Base-by-base conservation (phyloP, 2,329 filamentous ascomycete species). In the Fusarium sp. region DNA sequence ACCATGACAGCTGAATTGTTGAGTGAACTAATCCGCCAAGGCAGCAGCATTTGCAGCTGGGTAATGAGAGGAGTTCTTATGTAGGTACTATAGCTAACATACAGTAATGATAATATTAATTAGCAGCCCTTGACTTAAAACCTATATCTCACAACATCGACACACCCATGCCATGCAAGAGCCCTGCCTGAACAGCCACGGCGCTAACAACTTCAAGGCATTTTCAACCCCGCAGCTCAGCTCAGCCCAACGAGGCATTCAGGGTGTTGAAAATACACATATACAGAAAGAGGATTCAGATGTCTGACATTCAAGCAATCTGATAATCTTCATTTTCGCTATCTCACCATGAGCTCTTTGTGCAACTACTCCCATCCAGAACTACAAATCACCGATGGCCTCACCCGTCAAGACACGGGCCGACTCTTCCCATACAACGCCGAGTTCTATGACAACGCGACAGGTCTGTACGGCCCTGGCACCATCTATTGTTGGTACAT, bases 281-380 rank as follows among this genome's bases (percentile, higher is more conserved):
- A n/a, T 10, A 28, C 33, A 6, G 44, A 22, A 41, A 10, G 18
- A 13, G 3, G n/a, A 53, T n/a, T n/a, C 24, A 10, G 3, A 38
- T 28, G 11, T 22, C 28, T 38, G 10, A 13, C 6, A n/a, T 28
- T 18, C 14, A 36, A 20, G 20, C 7, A 28, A n/a, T 28, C n/a
- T 7, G 7, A 15, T 7, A 10, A 10, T 4, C 13, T 22, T 14
- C 1, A 4, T 13, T 18, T 15, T 26, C 10, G 6, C 7, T 1
- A 14, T 5, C 18, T n/a, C n/a, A n/a, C 22, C 7, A 70, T 70
- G 65, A 39, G 41, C 41, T 55, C 47, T n/a, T 42, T 70, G 16
- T 70, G 65, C 28, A 70, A 70, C 28, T 70, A 70, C 10, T 65
- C 53, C 8, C 65, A 70, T 1, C 67, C 59, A 6, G 65, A 70